Evolutionary conservation across 768 basidiomycete species (phyloP).

Genomic region (Tephrocybe sp.): DNA sequence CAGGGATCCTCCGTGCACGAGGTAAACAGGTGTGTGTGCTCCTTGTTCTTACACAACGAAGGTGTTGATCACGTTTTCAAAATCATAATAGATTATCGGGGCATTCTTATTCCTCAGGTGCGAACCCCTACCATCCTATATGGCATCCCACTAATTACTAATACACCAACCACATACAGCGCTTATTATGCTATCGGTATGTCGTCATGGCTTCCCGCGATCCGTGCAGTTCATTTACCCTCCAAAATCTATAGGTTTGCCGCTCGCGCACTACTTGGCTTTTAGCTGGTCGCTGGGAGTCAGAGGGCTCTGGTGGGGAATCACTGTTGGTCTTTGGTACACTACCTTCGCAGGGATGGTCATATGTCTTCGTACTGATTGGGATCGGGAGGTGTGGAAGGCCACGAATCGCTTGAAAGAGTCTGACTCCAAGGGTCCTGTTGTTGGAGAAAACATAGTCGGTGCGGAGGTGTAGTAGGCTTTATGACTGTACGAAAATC

Average conservation of each 20-base stretch:
- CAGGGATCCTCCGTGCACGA: slow-evolving; percentile 76
- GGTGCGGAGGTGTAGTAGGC: too few species aligned
- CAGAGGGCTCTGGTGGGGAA: slow-evolving; percentile 82
- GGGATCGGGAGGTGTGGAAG: slow-evolving; percentile 64
- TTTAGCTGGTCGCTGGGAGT: slow-evolving; percentile 58
- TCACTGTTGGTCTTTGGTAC: slow-evolving; percentile 64
- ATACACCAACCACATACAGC: slow-evolving; percentile 21
- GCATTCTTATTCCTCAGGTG: slow-evolving; percentile 78
- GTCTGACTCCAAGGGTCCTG: slow-evolving; percentile 22
- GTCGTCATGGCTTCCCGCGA: background rate
- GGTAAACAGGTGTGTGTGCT: slow-evolving; percentile 61
- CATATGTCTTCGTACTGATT: slow-evolving; percentile 57
- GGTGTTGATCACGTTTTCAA: background rate
- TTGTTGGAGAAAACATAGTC: too few species aligned
- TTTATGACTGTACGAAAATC: too few species aligned
- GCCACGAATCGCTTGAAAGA: slow-evolving; percentile 47
- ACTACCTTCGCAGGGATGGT: slow-evolving; percentile 48
- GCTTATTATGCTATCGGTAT: slow-evolving; percentile 76
- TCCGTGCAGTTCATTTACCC: background rate
- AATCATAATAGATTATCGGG: slow-evolving; percentile 49
- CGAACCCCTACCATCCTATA: too few species aligned
- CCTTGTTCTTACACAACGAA: background rate
- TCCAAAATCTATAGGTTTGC: slow-evolving; percentile 50
- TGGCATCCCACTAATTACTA: too few species aligned
- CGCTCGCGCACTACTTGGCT: slow-evolving; percentile 73